Conservation (phyloP, 345 rosid species). For the Brassica incana region DNA sequence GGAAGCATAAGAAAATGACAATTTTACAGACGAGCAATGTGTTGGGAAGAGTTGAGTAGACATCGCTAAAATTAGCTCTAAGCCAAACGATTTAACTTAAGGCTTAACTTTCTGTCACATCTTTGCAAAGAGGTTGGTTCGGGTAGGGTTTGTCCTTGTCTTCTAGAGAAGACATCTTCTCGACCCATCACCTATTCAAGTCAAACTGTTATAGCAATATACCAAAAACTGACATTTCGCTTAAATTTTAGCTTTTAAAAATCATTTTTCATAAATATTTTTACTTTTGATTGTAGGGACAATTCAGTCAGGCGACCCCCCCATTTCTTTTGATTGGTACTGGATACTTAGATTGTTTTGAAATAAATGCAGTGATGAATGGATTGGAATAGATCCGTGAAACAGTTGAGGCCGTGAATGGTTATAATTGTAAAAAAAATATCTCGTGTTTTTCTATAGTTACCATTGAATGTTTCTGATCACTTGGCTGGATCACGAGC, state of each 20-base stretch:
- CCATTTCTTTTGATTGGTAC: not conserved
- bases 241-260: not conserved
- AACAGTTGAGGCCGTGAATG: not conserved
- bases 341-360: slow-evolving; percentile 10
- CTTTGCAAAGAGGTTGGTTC: slow-evolving; percentile 5
- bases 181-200: not conserved
- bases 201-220: not conserved
- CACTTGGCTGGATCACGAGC: not conserved
- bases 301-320: not conserved
- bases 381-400: not conserved
- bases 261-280: not conserved
- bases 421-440: not conserved
- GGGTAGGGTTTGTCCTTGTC: slow-evolving; percentile 14
- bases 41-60: not conserved
- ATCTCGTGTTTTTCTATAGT: not conserved
- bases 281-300: slow-evolving; percentile 19
- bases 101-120: not conserved
- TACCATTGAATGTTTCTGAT: not conserved
- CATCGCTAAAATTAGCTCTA: not conserved
- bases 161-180: slow-evolving; percentile 10
- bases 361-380: slow-evolving; percentile 8
- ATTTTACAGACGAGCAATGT: not conserved
- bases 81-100: not conserved
- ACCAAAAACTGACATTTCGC: slow-evolving; percentile 9
- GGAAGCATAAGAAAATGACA: slow-evolving; percentile 3